These are phyloP conservation scores for Dendrobium chrysotoxum DNA, from an alignment of 106 monocot species.

Conservation along the genomic window DNA sequence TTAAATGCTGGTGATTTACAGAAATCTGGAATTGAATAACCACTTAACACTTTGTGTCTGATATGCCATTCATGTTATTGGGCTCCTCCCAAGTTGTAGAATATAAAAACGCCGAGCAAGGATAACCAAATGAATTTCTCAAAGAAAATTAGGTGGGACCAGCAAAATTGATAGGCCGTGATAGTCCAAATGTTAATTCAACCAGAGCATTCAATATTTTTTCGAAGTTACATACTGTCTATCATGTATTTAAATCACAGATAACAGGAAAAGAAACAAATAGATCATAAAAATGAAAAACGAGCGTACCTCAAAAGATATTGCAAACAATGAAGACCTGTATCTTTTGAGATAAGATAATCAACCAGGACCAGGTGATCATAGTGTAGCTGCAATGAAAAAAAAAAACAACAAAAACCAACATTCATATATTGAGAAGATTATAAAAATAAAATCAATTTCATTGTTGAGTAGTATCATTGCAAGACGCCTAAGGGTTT, in stretches of 20 bases:
- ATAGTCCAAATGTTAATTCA: background rate
- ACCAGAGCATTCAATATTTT: background rate
- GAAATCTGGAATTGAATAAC: background rate
- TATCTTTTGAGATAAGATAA: slow-evolving; percentile 89
- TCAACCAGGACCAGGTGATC: slow-evolving; percentile 86
- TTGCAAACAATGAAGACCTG: slow-evolving; percentile 51
- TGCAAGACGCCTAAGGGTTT: no score
- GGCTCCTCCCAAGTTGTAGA: background rate
- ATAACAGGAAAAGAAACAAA: background rate
- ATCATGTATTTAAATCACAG: background rate
- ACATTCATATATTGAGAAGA: background rate
- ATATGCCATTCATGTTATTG: background rate
- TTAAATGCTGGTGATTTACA: background rate
- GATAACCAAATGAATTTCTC: background rate
- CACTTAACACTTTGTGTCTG: background rate
- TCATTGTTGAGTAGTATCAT: no score
- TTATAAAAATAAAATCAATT: background rate
- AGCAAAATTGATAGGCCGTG: background rate
- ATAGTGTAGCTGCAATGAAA: slow-evolving; percentile 63
- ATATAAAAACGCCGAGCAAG: background rate
- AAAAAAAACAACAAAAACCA: background rate
- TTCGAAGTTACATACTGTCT: background rate
- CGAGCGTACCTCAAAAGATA: slow-evolving; percentile 71
- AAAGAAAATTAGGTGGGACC: background rate
- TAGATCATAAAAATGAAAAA: background rate